Evolutionary conservation across 2,329 filamentous ascomycete genomes (phyloP).

Genomic region (Dichotomopilus funicola): DNA sequence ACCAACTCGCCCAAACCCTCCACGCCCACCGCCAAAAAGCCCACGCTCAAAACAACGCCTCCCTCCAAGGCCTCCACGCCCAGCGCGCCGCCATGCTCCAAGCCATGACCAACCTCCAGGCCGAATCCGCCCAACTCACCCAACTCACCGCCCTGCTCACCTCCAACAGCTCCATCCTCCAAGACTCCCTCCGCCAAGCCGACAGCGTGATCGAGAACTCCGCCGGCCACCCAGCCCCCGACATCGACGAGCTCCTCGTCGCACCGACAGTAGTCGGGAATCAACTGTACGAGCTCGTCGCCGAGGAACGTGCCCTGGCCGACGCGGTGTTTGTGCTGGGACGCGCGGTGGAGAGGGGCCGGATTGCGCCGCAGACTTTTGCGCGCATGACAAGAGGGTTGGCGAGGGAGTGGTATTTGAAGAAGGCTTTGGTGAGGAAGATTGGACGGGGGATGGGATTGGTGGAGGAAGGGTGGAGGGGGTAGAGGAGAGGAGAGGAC

Average conservation of each 20-base stretch:
- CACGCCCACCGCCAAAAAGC: conserved; percentile 62
- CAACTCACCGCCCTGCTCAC: conserved; percentile 64
- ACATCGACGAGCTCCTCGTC: conserved; percentile 87
- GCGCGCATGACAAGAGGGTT: conserved; percentile 69
- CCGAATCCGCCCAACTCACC: conserved; percentile 65
- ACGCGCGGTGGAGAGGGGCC: conserved; percentile 64
- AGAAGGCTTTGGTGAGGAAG: conserved; percentile 74
- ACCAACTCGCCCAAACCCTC: conserved; percentile 66
- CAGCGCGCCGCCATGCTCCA: conserved; percentile 71
- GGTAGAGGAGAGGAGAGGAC: neutral
- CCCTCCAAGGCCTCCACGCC: conserved; percentile 66
- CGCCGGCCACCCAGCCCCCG: conserved; percentile 61
- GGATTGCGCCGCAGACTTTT: conserved; percentile 66
- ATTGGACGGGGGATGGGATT: conserved; percentile 72
- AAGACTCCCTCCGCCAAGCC: conserved; percentile 69
- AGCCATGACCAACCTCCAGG: conserved; percentile 62
- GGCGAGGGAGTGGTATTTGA: conserved; percentile 74
- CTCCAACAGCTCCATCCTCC: conserved; percentile 72
- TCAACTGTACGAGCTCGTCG: conserved; percentile 82
- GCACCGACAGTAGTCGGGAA: conserved; percentile 88
- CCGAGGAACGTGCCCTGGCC: conserved; percentile 79
- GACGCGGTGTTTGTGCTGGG: conserved; percentile 82
- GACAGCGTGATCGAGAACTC: conserved; percentile 71
- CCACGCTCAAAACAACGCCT: conserved; percentile 64
- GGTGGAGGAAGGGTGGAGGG: conserved; percentile 10